Evolutionary conservation across 805 yeast species (phyloP).

Genomic region (Maudiozyma barnettii): DNA sequence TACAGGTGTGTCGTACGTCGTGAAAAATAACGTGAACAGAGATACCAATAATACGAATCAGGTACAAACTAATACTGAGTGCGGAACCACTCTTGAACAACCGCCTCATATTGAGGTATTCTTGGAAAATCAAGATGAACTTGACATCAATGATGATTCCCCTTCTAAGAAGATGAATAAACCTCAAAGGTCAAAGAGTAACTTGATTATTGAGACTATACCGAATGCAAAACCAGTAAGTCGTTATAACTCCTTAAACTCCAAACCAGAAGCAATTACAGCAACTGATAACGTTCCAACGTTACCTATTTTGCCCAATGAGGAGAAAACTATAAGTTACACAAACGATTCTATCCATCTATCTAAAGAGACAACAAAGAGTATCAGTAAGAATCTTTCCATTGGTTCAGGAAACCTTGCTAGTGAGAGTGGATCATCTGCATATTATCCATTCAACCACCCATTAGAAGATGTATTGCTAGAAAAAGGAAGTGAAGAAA

Average conservation of each 20-base stretch:
- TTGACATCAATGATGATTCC: not conserved
- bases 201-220: conserved; percentile 12
- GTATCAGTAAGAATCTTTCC: conserved; percentile 4
- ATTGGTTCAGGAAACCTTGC: conserved; percentile 13
- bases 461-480: not conserved
- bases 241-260: conserved; percentile 9
- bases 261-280: not conserved
- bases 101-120: not conserved
- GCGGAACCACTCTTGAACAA: not conserved
- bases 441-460: conserved; percentile 5
- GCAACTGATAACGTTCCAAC: not conserved
- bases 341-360: conserved; percentile 11
- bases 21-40: conserved; percentile 8
- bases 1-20: conserved; percentile 24
- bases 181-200: conserved; percentile 4
- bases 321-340: not conserved
- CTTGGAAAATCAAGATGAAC: no score
- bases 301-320: not conserved
- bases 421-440: conserved; percentile 18
- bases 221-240: conserved; percentile 18
- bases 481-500: not conserved
- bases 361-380: conserved; percentile 1
- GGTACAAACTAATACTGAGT: not conserved
- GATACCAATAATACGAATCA: not conserved
- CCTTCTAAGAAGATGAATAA: not conserved